These are phyloP conservation scores for Vigna mungo DNA, from an alignment of 306 rosid species.

Conservation along the genomic window DNA sequence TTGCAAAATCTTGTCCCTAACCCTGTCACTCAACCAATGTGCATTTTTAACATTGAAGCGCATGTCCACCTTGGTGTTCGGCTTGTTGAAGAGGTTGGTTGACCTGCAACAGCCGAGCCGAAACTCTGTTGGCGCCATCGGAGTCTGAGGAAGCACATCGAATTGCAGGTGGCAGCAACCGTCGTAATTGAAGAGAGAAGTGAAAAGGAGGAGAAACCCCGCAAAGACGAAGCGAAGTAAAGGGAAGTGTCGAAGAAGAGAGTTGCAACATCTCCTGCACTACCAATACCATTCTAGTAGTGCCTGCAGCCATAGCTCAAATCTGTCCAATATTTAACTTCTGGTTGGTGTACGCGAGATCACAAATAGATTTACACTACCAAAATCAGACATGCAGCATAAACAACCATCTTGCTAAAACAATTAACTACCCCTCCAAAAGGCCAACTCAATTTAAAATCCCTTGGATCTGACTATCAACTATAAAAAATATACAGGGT, in stretches of 20 bases:
- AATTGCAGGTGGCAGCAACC: constrained; percentile 47
- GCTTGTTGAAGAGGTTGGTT: constrained; percentile 81
- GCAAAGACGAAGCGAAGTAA: background rate
- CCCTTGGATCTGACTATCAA: background rate
- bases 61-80: constrained; percentile 98
- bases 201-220: constrained; percentile 2
- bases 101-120: constrained; percentile 83
- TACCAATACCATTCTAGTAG: constrained; percentile 49
- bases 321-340: background rate
- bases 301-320: constrained; percentile 55
- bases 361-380: background rate
- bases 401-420: background rate
- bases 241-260: constrained; percentile 15
- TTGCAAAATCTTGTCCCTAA: constrained; percentile 84
- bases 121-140: constrained; percentile 57
- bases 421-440: background rate
- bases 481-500: background rate
- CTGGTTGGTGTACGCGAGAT: background rate
- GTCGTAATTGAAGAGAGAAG: constrained; percentile 27
- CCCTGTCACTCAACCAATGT: constrained; percentile 76
- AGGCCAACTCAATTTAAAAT: background rate
- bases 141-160: constrained; percentile 66
- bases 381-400: background rate
- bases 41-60: constrained; percentile 88
- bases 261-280: constrained; percentile 53